Evolutionary conservation across 352 stramenopile genomes (phyloP).

Genomic region (Elongisporangium anandrum): DNA sequence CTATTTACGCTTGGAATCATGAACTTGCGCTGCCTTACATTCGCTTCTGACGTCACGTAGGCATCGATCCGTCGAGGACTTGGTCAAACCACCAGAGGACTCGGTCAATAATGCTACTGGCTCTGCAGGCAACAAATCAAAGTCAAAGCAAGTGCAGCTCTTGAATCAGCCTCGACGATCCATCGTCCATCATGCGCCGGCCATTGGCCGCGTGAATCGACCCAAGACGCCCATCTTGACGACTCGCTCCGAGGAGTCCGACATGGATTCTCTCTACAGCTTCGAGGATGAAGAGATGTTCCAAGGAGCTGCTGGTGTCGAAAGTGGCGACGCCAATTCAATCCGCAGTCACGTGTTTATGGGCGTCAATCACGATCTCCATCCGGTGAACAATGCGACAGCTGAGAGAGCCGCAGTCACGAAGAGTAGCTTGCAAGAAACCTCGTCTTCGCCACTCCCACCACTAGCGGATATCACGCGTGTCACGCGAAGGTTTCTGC

Average conservation of each 20-base stretch:
- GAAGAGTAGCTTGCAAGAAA: not conserved
- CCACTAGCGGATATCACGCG: constrained; percentile 11
- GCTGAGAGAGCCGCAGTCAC: not conserved
- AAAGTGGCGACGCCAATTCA: not conserved
- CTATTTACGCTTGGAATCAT: too few relatives aligned
- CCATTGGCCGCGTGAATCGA: not conserved
- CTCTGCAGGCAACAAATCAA: not conserved
- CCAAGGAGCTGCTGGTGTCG: not conserved
- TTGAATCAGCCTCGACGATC: not conserved
- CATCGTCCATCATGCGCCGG: not conserved
- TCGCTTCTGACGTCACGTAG: constrained; percentile 1
- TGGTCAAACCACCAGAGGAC: constrained; percentile 47
- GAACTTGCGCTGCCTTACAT: too few relatives aligned
- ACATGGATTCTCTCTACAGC: constrained; percentile 45
- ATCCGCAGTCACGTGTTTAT: not conserved
- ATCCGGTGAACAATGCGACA: not conserved
- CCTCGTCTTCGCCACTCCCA: not conserved
- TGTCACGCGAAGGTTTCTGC: constrained; percentile 40
- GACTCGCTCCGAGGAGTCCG: constrained; percentile 43
- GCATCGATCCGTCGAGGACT: constrained; percentile 46
- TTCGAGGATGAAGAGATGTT: constrained; percentile 63
- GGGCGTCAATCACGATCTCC: not conserved
- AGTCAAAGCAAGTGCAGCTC: not conserved
- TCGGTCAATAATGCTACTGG: constrained; percentile 1
- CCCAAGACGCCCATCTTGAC: constrained; percentile 18